Percentiles rank a stretch among this genome's conserved stretches.
phyloP scores from a whole-genome alignment of 306 rosid genomes.

The Quillaja saponaria region DNA sequence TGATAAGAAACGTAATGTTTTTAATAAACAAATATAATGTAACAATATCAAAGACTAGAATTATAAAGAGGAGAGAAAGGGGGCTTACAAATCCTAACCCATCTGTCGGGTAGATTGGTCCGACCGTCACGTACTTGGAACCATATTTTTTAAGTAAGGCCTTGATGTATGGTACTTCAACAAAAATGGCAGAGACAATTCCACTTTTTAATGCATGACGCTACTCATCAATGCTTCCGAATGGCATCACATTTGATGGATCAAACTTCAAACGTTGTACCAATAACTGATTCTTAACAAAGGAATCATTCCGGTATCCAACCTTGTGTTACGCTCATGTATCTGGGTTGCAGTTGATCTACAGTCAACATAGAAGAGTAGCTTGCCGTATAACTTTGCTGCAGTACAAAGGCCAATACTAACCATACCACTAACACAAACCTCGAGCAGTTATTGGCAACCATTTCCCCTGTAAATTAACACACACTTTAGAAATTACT shows the following conservation, averaged over 20 bases:
- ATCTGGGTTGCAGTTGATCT: slow-evolving; percentile 33
- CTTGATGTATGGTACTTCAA: slow-evolving; percentile 27
- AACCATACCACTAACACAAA: slow-evolving; percentile 45
- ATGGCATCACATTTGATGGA: slow-evolving; percentile 23
- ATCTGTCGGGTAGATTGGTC: slow-evolving; percentile 26
- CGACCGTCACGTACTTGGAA: slow-evolving; percentile 28
- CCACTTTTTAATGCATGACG: slow-evolving; percentile 24
- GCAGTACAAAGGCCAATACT: slow-evolving; percentile 27
- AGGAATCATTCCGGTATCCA: slow-evolving; percentile 35
- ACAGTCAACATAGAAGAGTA: slow-evolving; percentile 18
- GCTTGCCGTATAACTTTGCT: no score
- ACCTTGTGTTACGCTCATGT: slow-evolving; percentile 22
- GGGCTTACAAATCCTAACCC: slow-evolving; percentile 46
- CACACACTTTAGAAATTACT: not conserved
- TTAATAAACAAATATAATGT: no score
- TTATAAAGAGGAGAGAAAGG: not conserved
- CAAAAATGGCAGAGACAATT: slow-evolving; percentile 33
- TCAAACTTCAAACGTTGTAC: slow-evolving; percentile 13
- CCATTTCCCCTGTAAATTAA: slow-evolving; percentile 28
- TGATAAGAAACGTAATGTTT: no score
- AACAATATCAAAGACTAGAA: no score
- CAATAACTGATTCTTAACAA: slow-evolving; percentile 18
- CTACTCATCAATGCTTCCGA: slow-evolving; percentile 10
- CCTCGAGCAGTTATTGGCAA: slow-evolving; percentile 39
- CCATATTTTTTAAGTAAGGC: slow-evolving; percentile 10